Evolutionary conservation across 768 basidiomycete species (phyloP).

Genomic region (Podaxis pistillaris): DNA sequence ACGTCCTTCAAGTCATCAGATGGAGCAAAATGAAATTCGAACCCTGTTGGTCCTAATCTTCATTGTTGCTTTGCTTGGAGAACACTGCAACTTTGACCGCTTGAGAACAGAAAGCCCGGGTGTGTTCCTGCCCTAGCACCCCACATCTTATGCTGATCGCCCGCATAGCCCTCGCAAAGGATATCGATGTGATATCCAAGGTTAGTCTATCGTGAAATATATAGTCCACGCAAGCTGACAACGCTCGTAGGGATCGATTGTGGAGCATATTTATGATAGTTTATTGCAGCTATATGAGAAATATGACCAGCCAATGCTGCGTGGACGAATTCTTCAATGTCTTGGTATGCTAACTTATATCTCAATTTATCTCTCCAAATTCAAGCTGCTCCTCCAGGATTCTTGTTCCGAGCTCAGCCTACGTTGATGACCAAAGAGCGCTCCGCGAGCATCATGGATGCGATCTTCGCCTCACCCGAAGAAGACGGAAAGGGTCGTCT

Average conservation of each 20-base stretch:
- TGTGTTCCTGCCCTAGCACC: slow-evolving; percentile 31
- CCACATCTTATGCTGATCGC: not conserved
- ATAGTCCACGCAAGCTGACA: not conserved
- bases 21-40: slow-evolving; percentile 48
- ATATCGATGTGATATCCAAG: slow-evolving; percentile 57
- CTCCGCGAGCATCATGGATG: slow-evolving; percentile 86
- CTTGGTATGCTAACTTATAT: slow-evolving; percentile 53
- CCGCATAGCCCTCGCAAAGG: slow-evolving; percentile 47
- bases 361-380: not conserved
- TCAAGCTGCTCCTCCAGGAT: slow-evolving; percentile 48
- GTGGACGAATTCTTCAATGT: slow-evolving; percentile 79
- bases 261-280: slow-evolving; percentile 78
- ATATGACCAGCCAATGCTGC: slow-evolving; percentile 53
- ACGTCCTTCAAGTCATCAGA: slow-evolving; percentile 37
- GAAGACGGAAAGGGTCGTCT: slow-evolving; percentile 72
- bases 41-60: slow-evolving; percentile 72
- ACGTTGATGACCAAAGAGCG: slow-evolving; percentile 81
- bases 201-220: slow-evolving; percentile 27
- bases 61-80: slow-evolving; percentile 82
- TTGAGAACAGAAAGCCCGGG: slow-evolving; percentile 61
- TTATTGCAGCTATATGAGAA: slow-evolving; percentile 75
- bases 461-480: slow-evolving; percentile 74
- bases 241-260: slow-evolving; percentile 59
- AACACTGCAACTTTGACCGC: slow-evolving; percentile 86
- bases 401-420: slow-evolving; percentile 89